Evolutionary conservation across 139 green algal species (phyloP), one percentile per base, ranked within the genome.

Genomic region (Axilococcus clingmanii): DNA sequence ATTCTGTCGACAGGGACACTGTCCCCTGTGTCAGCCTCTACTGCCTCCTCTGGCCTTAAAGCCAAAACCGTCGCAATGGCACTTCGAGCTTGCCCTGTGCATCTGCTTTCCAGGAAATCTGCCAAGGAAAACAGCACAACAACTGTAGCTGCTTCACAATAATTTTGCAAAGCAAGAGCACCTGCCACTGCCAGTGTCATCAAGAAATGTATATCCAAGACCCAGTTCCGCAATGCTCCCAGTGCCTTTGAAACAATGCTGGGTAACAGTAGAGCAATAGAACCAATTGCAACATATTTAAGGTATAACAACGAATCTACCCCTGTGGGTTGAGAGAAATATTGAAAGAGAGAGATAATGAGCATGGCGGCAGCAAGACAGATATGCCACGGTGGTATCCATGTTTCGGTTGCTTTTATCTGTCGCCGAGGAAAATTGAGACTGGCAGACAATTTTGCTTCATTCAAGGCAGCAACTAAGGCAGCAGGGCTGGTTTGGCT

Each of bases 381-480:
- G 16, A 78, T 56, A 16, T 57, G 22, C 27, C 42, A 53, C 2
- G 57, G 69, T 8, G 72, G 75, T 37, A 71, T 5, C 34, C 44
- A 55, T 36, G 46, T 31, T 15, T 45, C 17, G 14, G 7, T 14
- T 16, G 24, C 16, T 0, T 46, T 31, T 17, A 48, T 51, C 11
- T 43, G 20, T 46, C 29, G 5, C 6, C 52, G 28, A 6, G 37
- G 40, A 33, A 43, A 7, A 37, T 37, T 64, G 4, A 88, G 42
- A 27, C 17, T 65, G 3, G 81, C 81, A 12, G 79, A 60, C 31
- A 91, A 56, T 9, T 49, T 29, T 16, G 68, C 77, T 16, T 51
- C 67, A 57, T 91, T 88, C 12, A 91, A 66, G 7, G 76, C 65
- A 6, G 71, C 68, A 1, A 85, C 65, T 12, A 91, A 45, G 3